phyloP scores from a whole-genome alignment of 1,284 basidiomycete species.

The Ceratobasidium sp. region DNA sequence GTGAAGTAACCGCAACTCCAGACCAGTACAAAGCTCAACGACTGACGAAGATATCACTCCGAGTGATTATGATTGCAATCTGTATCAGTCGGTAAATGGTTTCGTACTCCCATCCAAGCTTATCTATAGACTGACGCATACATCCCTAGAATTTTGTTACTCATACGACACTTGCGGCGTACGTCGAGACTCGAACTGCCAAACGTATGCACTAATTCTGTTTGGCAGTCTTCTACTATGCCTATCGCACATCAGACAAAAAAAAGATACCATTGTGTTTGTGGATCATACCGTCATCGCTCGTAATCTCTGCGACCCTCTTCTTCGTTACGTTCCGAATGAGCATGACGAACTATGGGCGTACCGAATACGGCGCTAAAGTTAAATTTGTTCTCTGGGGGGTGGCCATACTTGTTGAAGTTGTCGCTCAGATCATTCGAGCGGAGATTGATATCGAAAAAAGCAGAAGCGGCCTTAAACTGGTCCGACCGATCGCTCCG shows the following conservation, averaged over 20 bases:
- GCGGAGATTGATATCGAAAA: slow-evolving; percentile 19
- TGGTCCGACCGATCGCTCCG: background rate
- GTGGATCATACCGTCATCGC: slow-evolving; percentile 4
- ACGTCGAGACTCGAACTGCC: too few species aligned
- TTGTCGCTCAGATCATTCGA: slow-evolving; percentile 20
- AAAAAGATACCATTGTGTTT: background rate
- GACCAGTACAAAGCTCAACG: slow-evolving; percentile 30
- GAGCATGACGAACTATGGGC: background rate
- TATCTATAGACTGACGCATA: background rate
- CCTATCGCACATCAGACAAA: too few species aligned
- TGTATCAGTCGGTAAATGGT: slow-evolving; percentile 26
- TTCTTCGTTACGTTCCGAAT: slow-evolving; percentile 23
- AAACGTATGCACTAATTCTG: too few species aligned
- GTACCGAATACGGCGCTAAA: slow-evolving; percentile 11
- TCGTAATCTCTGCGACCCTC: slow-evolving; percentile 14
- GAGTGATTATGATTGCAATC: slow-evolving; percentile 20
- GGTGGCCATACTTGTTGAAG: slow-evolving; percentile 28
- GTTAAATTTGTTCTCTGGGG: slow-evolving; percentile 29
- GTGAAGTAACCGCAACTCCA: slow-evolving; percentile 1
- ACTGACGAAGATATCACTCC: slow-evolving; percentile 27
- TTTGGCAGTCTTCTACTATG: too few species aligned
- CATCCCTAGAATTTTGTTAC: background rate
- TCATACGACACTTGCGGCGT: slow-evolving; percentile 38
- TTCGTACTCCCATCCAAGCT: background rate
- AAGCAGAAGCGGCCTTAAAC: background rate